Conservation (phyloP, 2,329 filamentous ascomycete species). For the Botrytis pseudocinerea region DNA sequence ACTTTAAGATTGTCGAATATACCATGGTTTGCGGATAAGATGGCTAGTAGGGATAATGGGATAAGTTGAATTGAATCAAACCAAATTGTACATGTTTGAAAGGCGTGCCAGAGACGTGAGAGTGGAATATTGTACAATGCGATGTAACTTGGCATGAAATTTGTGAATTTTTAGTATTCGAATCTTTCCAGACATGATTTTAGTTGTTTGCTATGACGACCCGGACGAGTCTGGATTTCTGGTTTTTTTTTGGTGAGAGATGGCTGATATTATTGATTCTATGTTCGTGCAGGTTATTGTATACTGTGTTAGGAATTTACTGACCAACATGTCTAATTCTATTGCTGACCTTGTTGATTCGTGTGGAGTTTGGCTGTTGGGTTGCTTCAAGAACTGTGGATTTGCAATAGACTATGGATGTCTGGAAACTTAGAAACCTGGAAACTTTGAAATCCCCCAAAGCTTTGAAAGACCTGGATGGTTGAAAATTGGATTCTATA, state of each 20-base stretch:
- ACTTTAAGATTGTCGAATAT: conserved; percentile 9
- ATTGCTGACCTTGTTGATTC: not conserved
- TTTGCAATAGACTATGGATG: not conserved
- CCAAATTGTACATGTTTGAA: not conserved
- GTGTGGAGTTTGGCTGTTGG: not conserved
- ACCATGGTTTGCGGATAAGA: not conserved
- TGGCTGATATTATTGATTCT: not conserved
- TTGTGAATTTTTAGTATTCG: not conserved
- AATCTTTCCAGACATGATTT: not conserved
- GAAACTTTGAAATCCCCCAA: not conserved
- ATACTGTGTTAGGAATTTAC: not conserved
- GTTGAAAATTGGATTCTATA: not conserved
- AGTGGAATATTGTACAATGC: not conserved
- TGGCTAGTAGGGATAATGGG: not conserved
- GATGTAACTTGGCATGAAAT: not conserved
- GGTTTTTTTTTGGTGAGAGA: not conserved
- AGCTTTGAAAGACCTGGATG: not conserved
- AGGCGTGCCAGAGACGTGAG: not conserved
- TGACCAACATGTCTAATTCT: not conserved
- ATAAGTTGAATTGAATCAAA: not conserved
- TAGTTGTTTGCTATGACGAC: not conserved
- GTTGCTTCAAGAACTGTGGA: not conserved
- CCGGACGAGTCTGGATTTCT: not conserved
- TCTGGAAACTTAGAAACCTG: not conserved
- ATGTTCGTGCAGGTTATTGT: not conserved